Evolutionary conservation across 2,329 filamentous ascomycete species (phyloP).

Genomic region (Aspergillus neoniger): DNA sequence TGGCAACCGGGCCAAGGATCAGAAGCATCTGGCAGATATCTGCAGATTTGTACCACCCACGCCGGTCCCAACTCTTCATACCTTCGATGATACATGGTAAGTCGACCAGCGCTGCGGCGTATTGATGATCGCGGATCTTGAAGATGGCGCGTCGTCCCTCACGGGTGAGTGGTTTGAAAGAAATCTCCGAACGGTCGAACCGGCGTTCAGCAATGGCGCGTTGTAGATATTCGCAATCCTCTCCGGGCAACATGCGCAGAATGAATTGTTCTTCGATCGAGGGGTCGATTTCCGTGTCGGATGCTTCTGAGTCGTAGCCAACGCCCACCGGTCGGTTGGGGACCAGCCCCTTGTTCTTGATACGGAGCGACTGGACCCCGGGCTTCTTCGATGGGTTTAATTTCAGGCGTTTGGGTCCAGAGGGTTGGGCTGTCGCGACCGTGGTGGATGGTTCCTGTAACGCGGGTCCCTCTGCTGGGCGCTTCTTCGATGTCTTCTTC

Average conservation of each 20-base stretch:
- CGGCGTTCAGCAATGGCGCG: constrained; percentile 74
- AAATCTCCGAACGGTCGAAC: constrained; percentile 78
- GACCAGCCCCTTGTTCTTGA: constrained; percentile 68
- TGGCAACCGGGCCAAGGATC: constrained; percentile 68
- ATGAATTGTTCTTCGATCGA: constrained; percentile 88
- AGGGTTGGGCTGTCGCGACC: constrained; percentile 20
- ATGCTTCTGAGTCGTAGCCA: constrained; percentile 94
- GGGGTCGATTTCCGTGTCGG: constrained; percentile 84
- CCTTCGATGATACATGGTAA: constrained; percentile 84
- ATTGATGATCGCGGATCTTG: constrained; percentile 67
- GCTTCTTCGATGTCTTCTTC: constrained; percentile 43
- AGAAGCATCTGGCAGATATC: constrained; percentile 89
- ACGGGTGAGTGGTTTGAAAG: constrained; percentile 71
- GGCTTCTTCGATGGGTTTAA: constrained; percentile 43
- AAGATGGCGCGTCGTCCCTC: constrained; percentile 74
- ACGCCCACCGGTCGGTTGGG: constrained; percentile 74
- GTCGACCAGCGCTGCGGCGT: constrained; percentile 78
- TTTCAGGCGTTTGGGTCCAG: constrained; percentile 43
- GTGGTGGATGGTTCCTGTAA: constrained; percentile 27
- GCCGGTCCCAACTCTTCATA: constrained; percentile 92
- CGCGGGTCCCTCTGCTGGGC: constrained; percentile 34
- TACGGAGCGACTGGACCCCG: constrained; percentile 51
- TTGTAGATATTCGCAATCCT: constrained; percentile 80
- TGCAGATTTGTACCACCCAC: constrained; percentile 82
- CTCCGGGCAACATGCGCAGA: constrained; percentile 81